Evolutionary conservation across 495 filamentous ascomycete genomes (phyloP).

Genomic region (Xylaria telfairii): DNA sequence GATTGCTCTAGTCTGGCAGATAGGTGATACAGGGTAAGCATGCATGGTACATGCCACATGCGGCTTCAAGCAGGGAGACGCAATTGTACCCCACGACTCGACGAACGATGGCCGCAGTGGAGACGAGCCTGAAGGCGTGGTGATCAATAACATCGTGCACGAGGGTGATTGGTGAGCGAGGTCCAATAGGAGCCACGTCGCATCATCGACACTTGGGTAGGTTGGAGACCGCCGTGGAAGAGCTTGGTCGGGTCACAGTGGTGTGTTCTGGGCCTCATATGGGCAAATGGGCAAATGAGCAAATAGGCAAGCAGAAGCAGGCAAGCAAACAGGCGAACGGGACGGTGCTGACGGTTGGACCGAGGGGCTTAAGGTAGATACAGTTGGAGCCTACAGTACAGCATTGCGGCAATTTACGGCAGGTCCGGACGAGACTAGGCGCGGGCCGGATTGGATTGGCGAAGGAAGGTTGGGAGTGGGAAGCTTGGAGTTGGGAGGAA

Average conservation of each 20-base stretch:
- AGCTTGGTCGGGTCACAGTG: constrained; percentile 13
- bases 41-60: constrained; percentile 41
- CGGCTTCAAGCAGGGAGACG: constrained; percentile 31
- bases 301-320: too few relatives aligned
- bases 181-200: constrained; percentile 60
- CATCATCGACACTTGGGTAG: constrained; percentile 35
- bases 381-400: neutral
- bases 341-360: constrained; percentile 1
- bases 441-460: constrained; percentile 15
- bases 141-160: constrained; percentile 50
- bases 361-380: neutral
- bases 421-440: constrained; percentile 5
- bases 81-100: constrained; percentile 27
- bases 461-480: too few relatives aligned
- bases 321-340: too few relatives aligned
- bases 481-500: too few relatives aligned
- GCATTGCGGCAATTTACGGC: constrained; percentile 23
- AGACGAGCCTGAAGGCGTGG: constrained; percentile 47
- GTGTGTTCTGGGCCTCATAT: neutral
- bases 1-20: too few relatives aligned
- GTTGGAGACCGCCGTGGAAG: constrained; percentile 8
- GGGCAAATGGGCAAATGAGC: too few relatives aligned
- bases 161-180: constrained; percentile 44
- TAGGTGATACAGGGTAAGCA: constrained; percentile 20
- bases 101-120: constrained; percentile 37